These are phyloP conservation scores for Funneliformis geosporum DNA, from an alignment of 192 early-diverging fungal genomes.

Conservation along the genomic window DNA sequence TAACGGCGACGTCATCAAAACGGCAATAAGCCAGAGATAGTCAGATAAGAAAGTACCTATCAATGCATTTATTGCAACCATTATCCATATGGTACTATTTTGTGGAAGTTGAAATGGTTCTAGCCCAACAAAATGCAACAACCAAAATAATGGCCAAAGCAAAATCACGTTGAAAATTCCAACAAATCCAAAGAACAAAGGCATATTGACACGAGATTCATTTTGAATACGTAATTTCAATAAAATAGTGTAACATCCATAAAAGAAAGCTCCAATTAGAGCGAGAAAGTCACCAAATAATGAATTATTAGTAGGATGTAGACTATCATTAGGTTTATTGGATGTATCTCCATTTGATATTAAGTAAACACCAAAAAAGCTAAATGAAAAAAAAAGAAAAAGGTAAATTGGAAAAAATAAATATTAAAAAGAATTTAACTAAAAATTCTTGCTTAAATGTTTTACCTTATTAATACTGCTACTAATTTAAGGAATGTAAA, in stretches of 20 bases:
- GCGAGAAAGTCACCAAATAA: slow-evolving; percentile 72
- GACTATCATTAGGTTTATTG: slow-evolving; percentile 32
- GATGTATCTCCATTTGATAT: slow-evolving; percentile 55
- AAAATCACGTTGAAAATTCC: slow-evolving; percentile 69
- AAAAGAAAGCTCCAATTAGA: slow-evolving; percentile 71
- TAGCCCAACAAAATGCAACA: slow-evolving; percentile 61
- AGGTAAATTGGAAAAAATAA: not conserved
- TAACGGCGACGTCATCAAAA: slow-evolving; percentile 82
- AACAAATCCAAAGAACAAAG: slow-evolving; percentile 80
- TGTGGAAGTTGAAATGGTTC: slow-evolving; percentile 68
- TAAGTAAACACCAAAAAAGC: slow-evolving; percentile 66
- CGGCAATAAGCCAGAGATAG: slow-evolving; percentile 74
- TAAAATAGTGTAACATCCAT: slow-evolving; percentile 75
- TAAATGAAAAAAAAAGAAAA: slow-evolving; percentile 24
- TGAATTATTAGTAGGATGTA: slow-evolving; percentile 38
- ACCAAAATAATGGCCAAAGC: slow-evolving; percentile 65
- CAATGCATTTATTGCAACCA: slow-evolving; percentile 72
- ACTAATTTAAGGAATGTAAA: slow-evolving; percentile 55
- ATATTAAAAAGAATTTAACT: not conserved
- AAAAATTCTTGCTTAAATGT: not conserved
- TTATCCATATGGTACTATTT: slow-evolving; percentile 52
- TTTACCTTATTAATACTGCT: slow-evolving; percentile 61
- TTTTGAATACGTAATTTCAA: slow-evolving; percentile 70
- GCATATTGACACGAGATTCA: slow-evolving; percentile 68
- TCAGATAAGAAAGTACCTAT: slow-evolving; percentile 81